Percentiles rank a stretch among this genome's conserved stretches.
These are phyloP conservation scores for Epicoccum nigrum DNA, from an alignment of 2,329 filamentous ascomycete species.

Conservation along the genomic window DNA sequence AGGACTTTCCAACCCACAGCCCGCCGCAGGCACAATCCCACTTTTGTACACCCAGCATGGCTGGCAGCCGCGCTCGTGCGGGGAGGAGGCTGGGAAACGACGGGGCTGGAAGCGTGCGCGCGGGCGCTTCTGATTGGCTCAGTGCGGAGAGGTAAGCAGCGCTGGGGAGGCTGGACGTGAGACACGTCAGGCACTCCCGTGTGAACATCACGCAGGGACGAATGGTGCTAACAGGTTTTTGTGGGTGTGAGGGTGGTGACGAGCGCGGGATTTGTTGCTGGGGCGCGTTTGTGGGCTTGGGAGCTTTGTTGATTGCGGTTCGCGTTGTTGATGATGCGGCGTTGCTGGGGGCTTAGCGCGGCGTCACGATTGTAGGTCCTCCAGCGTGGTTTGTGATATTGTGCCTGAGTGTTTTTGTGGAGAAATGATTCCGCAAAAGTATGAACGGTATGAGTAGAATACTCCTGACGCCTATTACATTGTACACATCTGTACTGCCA, in stretches of 20 bases:
- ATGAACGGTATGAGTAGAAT: no score
- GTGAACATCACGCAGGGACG: background rate
- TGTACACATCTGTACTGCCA: no score
- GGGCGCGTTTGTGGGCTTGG: background rate
- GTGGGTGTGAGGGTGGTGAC: background rate
- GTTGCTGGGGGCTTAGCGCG: conserved; percentile 3
- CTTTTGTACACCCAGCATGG: conserved; percentile 14
- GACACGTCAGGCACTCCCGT: conserved; percentile 10
- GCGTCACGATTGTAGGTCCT: background rate
- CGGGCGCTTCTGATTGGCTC: background rate
- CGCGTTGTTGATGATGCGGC: background rate
- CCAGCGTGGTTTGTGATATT: no score
- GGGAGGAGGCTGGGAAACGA: conserved; percentile 9
- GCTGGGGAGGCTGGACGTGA: conserved; percentile 4
- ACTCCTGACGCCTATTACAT: no score
- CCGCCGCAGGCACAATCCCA: no score
- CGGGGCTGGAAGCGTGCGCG: background rate
- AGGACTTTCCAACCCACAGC: no score
- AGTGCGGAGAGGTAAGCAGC: no score
- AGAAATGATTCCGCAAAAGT: no score
- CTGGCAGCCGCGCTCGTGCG: conserved; percentile 10
- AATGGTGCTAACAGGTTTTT: background rate
- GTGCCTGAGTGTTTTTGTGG: no score
- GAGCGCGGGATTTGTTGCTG: background rate
- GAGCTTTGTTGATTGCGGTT: background rate